These are phyloP conservation scores for Polyplosphaeria fusca DNA, from an alignment of 495 filamentous ascomycete genomes.

Conservation along the genomic window DNA sequence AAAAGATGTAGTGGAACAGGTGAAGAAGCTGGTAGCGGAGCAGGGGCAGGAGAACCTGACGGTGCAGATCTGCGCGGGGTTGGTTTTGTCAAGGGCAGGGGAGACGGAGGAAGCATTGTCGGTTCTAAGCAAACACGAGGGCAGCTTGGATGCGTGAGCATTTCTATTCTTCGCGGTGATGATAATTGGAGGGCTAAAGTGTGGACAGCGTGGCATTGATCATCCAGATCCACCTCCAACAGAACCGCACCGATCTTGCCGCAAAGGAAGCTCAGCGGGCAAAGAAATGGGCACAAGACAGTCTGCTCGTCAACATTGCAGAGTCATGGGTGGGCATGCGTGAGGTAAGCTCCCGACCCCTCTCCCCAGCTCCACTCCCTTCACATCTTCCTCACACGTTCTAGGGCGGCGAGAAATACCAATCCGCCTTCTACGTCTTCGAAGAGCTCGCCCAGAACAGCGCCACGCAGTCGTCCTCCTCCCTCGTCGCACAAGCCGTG, in stretches of 20 bases:
- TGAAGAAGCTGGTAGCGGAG: slow-evolving; percentile 63
- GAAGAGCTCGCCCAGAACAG: slow-evolving; percentile 91
- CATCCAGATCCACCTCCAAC: slow-evolving; percentile 83
- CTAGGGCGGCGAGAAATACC: slow-evolving; percentile 92
- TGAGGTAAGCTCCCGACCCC: slow-evolving; percentile 76
- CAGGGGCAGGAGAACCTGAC: slow-evolving; percentile 65
- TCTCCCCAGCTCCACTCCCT: neutral
- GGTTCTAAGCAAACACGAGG: slow-evolving; percentile 76
- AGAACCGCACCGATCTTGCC: slow-evolving; percentile 87
- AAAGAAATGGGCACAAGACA: slow-evolving; percentile 93
- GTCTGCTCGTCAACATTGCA: slow-evolving; percentile 85
- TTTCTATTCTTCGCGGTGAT: no score
- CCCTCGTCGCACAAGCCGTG: slow-evolving; percentile 81
- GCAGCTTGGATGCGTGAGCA: slow-evolving; percentile 77
- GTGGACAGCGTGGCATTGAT: slow-evolving; percentile 44
- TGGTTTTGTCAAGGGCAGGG: slow-evolving; percentile 70
- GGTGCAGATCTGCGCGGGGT: slow-evolving; percentile 77
- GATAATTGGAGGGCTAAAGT: slow-evolving; percentile 1
- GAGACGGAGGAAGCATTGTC: slow-evolving; percentile 79
- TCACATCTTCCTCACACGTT: neutral
- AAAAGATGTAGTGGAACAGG: slow-evolving; percentile 53
- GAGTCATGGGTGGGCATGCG: slow-evolving; percentile 93
- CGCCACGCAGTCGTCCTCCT: slow-evolving; percentile 59
- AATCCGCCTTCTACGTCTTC: slow-evolving; percentile 96
- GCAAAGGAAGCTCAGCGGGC: slow-evolving; percentile 86